Conservation (phyloP, 2,329 filamentous ascomycete genomes). For the Raffaelea ambrosiae region DNA sequence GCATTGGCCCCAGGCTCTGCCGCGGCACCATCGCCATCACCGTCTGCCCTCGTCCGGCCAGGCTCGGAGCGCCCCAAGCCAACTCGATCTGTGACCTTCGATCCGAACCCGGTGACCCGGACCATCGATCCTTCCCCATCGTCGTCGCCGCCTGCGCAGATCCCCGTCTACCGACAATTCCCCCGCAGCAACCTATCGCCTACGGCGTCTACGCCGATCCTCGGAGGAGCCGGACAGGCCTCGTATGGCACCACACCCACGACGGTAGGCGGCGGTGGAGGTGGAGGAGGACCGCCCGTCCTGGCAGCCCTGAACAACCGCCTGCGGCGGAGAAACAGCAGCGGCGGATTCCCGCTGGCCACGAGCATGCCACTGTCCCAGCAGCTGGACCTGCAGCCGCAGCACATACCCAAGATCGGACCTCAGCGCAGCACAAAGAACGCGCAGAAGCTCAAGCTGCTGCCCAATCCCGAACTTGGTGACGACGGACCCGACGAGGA, state of each 20-base stretch:
- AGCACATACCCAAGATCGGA: slow-evolving; percentile 64
- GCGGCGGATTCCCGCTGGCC: slow-evolving; percentile 36
- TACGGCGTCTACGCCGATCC: slow-evolving; percentile 24
- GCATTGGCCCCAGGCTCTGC: neutral
- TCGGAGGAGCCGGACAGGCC: slow-evolving; percentile 14
- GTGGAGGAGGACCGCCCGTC: slow-evolving; percentile 45
- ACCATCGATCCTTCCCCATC: slow-evolving; percentile 40
- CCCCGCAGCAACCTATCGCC: slow-evolving; percentile 15
- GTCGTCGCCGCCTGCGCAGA: slow-evolving; percentile 14
- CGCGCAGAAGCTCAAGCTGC: slow-evolving; percentile 92
- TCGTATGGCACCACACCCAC: slow-evolving; percentile 17
- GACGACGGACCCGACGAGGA: slow-evolving; percentile 77
- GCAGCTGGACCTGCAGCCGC: slow-evolving; percentile 21
- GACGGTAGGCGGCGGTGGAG: slow-evolving; percentile 17
- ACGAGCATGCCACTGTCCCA: slow-evolving; percentile 14
- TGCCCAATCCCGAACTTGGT: slow-evolving; percentile 79
- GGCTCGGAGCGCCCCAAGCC: slow-evolving; percentile 30
- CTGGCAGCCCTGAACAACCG: slow-evolving; percentile 81
- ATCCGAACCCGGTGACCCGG: slow-evolving; percentile 56
- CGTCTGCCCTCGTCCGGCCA: slow-evolving; percentile 11
- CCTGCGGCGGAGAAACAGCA: slow-evolving; percentile 76
- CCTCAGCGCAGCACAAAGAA: slow-evolving; percentile 93
- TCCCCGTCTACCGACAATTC: slow-evolving; percentile 15
- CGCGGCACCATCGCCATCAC: slow-evolving; percentile 1
- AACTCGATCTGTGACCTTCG: slow-evolving; percentile 66